Evolutionary conservation across 2,329 filamentous ascomycete genomes (phyloP).

Genomic region (Fusarium buxicola): DNA sequence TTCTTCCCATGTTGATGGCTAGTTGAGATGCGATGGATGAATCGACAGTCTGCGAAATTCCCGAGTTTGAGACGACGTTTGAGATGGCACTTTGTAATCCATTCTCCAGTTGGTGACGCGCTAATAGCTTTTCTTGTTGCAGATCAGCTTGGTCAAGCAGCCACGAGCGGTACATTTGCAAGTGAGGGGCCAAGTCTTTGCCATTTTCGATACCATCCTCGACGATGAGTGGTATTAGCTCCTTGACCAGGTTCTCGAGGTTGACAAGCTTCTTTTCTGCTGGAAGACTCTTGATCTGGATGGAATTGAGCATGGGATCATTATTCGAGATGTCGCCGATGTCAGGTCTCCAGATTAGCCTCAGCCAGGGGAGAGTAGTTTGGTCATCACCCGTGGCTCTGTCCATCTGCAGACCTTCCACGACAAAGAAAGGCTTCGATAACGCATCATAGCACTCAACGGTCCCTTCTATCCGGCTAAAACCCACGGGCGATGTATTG

Average conservation of each 20-base stretch:
- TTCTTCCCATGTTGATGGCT: conserved; percentile 36
- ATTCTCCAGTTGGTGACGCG: conserved; percentile 21
- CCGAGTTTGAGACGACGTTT: conserved; percentile 31
- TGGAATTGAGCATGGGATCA: conserved; percentile 33
- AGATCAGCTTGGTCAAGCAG: conserved; percentile 35
- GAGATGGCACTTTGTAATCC: conserved; percentile 16
- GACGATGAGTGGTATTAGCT: conserved; percentile 36
- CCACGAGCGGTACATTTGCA: conserved; percentile 33
- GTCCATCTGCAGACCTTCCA: conserved; percentile 41
- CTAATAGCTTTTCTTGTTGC: conserved; percentile 15
- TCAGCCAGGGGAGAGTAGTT: conserved; percentile 38
- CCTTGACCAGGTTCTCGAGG: conserved; percentile 39
- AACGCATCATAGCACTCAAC: conserved; percentile 36
- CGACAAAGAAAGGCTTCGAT: conserved; percentile 37
- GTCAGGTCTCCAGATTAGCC: conserved; percentile 38
- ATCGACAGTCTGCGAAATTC: conserved; percentile 38
- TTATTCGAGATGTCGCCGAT: conserved; percentile 40
- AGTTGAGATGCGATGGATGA: conserved; percentile 40
- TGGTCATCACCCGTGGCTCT: conserved; percentile 37
- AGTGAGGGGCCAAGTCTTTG: conserved; percentile 24
- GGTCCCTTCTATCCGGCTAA: conserved; percentile 33
- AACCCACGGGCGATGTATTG: conserved; percentile 37
- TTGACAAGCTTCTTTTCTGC: conserved; percentile 40
- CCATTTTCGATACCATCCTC: conserved; percentile 33
- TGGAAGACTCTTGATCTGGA: conserved; percentile 41